Conservation (phyloP, 2,329 filamentous ascomycete genomes). For the Xylariomycetidae sp. region DNA sequence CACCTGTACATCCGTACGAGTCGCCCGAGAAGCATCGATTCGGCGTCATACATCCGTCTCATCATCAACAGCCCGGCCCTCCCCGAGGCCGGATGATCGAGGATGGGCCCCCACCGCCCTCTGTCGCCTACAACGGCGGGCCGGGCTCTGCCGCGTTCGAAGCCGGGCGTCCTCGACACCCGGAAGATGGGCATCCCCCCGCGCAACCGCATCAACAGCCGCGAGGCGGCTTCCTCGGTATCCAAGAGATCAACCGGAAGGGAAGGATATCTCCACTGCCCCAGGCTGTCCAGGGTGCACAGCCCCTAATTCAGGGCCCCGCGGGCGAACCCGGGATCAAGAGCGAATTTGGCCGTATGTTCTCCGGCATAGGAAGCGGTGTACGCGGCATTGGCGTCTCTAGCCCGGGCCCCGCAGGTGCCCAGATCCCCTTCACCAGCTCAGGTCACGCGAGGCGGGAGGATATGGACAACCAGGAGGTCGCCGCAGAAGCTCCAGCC, state of each 20-base stretch:
- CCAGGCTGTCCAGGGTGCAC: constrained; percentile 89
- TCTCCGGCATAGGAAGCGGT: constrained; percentile 76
- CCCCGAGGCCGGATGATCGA: constrained; percentile 39
- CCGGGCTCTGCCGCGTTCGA: constrained; percentile 40
- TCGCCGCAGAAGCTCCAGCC: constrained; percentile 33
- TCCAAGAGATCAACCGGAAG: constrained; percentile 76
- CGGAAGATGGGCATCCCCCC: constrained; percentile 53
- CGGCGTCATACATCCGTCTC: constrained; percentile 30
- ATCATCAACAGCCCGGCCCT: constrained; percentile 28
- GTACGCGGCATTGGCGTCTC: constrained; percentile 46
- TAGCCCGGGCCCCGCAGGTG: constrained; percentile 43
- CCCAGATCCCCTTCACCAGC: constrained; percentile 42
- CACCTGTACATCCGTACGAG: constrained; percentile 36
- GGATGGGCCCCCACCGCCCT: constrained; percentile 45
- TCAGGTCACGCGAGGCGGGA: constrained; percentile 46
- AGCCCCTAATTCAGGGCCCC: constrained; percentile 73
- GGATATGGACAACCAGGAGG: constrained; percentile 46
- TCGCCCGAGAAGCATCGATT: constrained; percentile 47
- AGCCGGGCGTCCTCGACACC: constrained; percentile 34
- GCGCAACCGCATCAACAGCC: constrained; percentile 42
- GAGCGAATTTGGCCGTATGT: constrained; percentile 91
- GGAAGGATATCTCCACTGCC: constrained; percentile 84
- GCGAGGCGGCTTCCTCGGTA: constrained; percentile 66
- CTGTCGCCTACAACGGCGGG: constrained; percentile 43
- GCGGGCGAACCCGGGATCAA: constrained; percentile 85